Evolutionary conservation across 83 land plant genomes (phyloP), one percentile per base, ranked within the genome.

Genomic region (Isoetes engelmannii): DNA sequence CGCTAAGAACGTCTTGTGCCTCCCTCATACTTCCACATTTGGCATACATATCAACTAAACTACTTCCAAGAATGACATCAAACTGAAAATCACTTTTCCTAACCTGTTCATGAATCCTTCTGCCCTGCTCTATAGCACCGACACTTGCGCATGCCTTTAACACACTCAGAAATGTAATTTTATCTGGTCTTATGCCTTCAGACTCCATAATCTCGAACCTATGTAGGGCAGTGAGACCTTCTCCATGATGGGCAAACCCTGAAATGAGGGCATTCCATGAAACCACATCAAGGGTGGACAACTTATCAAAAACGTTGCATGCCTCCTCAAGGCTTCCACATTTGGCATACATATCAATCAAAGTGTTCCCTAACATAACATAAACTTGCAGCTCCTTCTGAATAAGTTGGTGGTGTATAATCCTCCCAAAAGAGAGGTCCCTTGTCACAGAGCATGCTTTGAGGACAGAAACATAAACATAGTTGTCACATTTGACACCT

Each of bases 261-360:
- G 74, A 71, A 7, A 86, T 81, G 69, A 86, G 74, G 5, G 83
- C 47, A 63, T 76, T 84, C 84, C 89, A 86, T 7, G 80, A 56
- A 15, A 86, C 86, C 37, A 79, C 65, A 77, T 84, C 80, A 37
- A 80, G 86, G 44, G 63, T 50, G 21, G 63, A 15, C 4, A 81
- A 75, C 41, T 60, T 64, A 53, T 43, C 67, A 64, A 84, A 82
- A 1, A 84, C 71, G 47, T 75, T 61, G 15, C 72, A 63, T 5
- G 90, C 83, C 51, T 73, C 68, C 9, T 72, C 55, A 1, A 74
- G 46, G 44, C 63, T 28, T 51, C 83, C 81, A 57, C 80, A 83
- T 44, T 76, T 81, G 0, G 79, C 68, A 60, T 86, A 86, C 80
- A 86, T 68, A 41, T 81, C 79, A 61, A 86, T 64, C 4, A 86